These are phyloP conservation scores for Galeopsis tetrahit DNA, from an alignment of 257 asterid genomes.

Conservation along the genomic window DNA sequence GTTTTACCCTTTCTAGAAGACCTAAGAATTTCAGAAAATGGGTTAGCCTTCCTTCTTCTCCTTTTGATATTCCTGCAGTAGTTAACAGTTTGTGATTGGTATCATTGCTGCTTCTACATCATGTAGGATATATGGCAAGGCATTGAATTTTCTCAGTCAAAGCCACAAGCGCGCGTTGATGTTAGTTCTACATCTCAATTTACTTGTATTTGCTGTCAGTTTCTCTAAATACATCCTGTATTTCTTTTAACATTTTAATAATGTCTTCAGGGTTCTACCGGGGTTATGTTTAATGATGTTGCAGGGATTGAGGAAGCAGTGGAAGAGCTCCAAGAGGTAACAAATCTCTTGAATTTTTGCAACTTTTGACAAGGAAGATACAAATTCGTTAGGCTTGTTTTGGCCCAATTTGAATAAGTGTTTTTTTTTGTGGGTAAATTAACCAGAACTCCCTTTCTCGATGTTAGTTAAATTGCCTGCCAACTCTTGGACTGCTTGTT, in stretches of 20 bases:
- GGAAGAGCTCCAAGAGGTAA: slow-evolving; percentile 98
- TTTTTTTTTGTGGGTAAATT: slow-evolving; percentile 7
- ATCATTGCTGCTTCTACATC: slow-evolving; percentile 35
- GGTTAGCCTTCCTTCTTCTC: slow-evolving; percentile 60
- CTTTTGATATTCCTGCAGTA: slow-evolving; percentile 27
- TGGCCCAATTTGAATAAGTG: not conserved
- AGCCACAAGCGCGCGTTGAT: slow-evolving; percentile 99
- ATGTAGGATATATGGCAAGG: slow-evolving; percentile 99
- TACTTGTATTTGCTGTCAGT: slow-evolving; percentile 7
- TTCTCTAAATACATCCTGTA: slow-evolving; percentile 22
- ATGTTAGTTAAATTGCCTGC: slow-evolving; percentile 14
- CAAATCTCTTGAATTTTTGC: slow-evolving; percentile 23
- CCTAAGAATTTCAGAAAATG: slow-evolving; percentile 94
- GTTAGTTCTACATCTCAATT: slow-evolving; percentile 54
- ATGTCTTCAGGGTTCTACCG: slow-evolving; percentile 85
- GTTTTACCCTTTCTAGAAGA: slow-evolving; percentile 93
- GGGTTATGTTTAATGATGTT: slow-evolving; percentile 86
- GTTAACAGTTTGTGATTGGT: slow-evolving; percentile 25
- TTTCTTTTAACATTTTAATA: slow-evolving; percentile 32
- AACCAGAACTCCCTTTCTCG: slow-evolving; percentile 24
- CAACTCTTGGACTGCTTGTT: slow-evolving; percentile 19
- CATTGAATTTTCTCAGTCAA: slow-evolving; percentile 94
- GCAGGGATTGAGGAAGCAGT: slow-evolving; percentile 99
- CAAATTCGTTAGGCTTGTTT: not conserved
- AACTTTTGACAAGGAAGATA: slow-evolving; percentile 17